Percentiles rank a stretch among this genome's conserved stretches.
These are phyloP conservation scores for Botryosphaeria agaves DNA, from an alignment of 2,329 filamentous ascomycete species.

Conservation along the genomic window DNA sequence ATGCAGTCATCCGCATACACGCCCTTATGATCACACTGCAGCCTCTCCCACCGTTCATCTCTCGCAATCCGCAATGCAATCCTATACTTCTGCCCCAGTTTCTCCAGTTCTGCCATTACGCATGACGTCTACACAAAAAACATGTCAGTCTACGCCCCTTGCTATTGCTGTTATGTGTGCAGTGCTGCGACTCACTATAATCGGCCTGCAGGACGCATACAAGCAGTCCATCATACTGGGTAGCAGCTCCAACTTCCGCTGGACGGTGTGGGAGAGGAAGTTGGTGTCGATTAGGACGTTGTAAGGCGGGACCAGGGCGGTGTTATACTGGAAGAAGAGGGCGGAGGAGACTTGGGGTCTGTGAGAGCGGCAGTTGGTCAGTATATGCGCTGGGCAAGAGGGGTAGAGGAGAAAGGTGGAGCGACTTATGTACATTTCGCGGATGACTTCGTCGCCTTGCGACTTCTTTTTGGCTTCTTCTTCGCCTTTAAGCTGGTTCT, in stretches of 20 bases:
- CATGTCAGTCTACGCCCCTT: too few relatives aligned
- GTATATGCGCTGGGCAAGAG: constrained; percentile 3
- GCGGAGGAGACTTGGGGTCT: constrained; percentile 61
- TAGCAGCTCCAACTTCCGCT: constrained; percentile 74
- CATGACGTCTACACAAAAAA: too few relatives aligned
- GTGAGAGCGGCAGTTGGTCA: constrained; percentile 5
- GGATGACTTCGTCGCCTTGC: constrained; percentile 46
- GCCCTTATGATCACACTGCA: constrained; percentile 83
- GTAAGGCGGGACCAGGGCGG: constrained; percentile 71
- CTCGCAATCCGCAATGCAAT: constrained; percentile 73
- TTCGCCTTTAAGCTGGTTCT: constrained; percentile 56
- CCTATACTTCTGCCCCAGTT: constrained; percentile 75
- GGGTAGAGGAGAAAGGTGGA: constrained; percentile 3
- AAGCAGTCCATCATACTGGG: constrained; percentile 87
- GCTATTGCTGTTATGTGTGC: too few relatives aligned
- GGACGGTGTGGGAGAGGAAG: constrained; percentile 79
- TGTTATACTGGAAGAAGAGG: constrained; percentile 83
- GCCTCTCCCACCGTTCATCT: constrained; percentile 73
- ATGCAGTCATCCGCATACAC: constrained; percentile 76
- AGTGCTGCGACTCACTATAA: too few relatives aligned
- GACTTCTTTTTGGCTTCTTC: constrained; percentile 37
- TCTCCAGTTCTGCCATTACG: constrained; percentile 73
- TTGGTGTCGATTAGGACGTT: constrained; percentile 72
- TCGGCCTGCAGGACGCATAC: constrained; percentile 77
- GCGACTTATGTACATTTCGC: constrained; percentile 57